phyloP scores from a whole-genome alignment of 2,329 filamentous ascomycete genomes.

The Akanthomyces dipterigenus region DNA sequence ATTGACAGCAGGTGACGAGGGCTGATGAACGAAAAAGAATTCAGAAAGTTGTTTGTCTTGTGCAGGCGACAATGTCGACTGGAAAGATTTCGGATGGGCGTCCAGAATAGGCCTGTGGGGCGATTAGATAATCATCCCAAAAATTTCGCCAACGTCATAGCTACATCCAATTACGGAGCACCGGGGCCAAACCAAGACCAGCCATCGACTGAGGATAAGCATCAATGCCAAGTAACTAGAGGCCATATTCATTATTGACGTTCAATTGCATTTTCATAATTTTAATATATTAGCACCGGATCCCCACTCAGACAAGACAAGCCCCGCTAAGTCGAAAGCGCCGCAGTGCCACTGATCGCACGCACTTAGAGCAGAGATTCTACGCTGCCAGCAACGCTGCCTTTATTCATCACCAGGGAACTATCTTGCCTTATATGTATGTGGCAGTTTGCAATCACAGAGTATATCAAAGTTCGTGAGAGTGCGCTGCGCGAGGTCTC shows the following conservation, averaged over 20 bases:
- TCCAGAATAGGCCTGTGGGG: not conserved
- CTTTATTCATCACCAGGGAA: too few species aligned
- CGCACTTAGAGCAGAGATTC: not conserved
- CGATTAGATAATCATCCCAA: slow-evolving; percentile 5
- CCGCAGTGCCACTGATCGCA: not conserved
- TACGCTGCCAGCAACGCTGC: not conserved
- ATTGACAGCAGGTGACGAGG: slow-evolving; percentile 4
- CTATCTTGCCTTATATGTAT: not conserved
- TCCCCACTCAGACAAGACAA: not conserved
- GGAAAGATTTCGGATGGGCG: slow-evolving; percentile 6
- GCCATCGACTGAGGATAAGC: not conserved
- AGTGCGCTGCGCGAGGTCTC: not conserved
- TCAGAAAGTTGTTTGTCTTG: slow-evolving; percentile 7
- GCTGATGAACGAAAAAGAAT: not conserved
- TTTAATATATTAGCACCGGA: not conserved
- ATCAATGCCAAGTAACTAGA: slow-evolving; percentile 4
- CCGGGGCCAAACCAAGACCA: not conserved
- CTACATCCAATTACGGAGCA: slow-evolving; percentile 1
- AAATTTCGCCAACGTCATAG: slow-evolving; percentile 6
- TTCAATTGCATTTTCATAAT: not conserved
- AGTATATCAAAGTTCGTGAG: not conserved
- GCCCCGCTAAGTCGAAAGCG: not conserved
- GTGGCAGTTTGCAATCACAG: not conserved
- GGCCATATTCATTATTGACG: not conserved
- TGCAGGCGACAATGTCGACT: slow-evolving; percentile 5